Conservation (phyloP, 805 yeast species). For the Lipomyces oligophaga region DNA sequence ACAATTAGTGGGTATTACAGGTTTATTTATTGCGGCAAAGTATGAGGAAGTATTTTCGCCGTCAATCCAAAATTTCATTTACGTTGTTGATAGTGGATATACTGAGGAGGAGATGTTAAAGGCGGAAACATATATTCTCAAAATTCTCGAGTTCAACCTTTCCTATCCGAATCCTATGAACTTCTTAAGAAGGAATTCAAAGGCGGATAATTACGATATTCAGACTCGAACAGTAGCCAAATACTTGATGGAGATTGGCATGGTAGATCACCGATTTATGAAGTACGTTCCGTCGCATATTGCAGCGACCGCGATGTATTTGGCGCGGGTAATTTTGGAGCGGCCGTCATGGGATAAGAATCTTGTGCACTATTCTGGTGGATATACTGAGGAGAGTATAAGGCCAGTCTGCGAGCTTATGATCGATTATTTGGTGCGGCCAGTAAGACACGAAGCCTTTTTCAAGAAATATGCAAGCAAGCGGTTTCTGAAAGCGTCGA, state of each 20-base stretch:
- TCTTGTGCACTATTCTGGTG: constrained; percentile 87
- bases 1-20: constrained; percentile 93
- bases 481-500: constrained; percentile 66
- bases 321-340: constrained; percentile 70
- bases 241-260: constrained; percentile 81
- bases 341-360: constrained; percentile 57
- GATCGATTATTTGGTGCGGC: constrained; percentile 62
- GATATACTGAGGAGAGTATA: constrained; percentile 70
- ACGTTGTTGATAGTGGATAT: constrained; percentile 88
- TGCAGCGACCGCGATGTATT: constrained; percentile 92
- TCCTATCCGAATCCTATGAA: constrained; percentile 99
- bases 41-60: constrained; percentile 96
- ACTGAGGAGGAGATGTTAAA: constrained; percentile 72
- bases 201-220: constrained; percentile 93
- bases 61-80: constrained; percentile 82
- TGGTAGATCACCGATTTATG: constrained; percentile 85
- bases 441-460: constrained; percentile 86
- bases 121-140: constrained; percentile 91
- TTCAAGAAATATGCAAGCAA: constrained; percentile 89
- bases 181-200: constrained; percentile 83
- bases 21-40: constrained; percentile 90
- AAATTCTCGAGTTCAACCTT: constrained; percentile 84
- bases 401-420: constrained; percentile 69
- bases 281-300: constrained; percentile 90
- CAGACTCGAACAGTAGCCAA: constrained; percentile 93